Evolutionary conservation across 106 monocot species (phyloP).

Genomic region (Cymbidium sinense): DNA sequence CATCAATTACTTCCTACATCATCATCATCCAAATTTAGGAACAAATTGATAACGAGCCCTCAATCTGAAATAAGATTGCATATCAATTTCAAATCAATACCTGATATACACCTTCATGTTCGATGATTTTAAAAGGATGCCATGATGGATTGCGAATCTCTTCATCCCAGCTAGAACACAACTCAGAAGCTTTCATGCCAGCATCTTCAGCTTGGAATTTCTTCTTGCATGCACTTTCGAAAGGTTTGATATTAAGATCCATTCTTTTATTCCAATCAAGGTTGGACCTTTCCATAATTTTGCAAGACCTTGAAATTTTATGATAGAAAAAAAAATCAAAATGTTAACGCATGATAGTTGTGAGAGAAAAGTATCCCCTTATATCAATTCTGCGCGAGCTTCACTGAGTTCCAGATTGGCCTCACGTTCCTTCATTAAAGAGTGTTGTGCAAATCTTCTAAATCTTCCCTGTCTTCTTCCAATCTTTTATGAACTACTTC

Average conservation of each 20-base stretch:
- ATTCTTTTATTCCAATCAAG: constrained; percentile 76
- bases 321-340: neutral
- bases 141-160: constrained; percentile 50
- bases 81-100: constrained; percentile 13
- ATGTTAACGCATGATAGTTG: neutral
- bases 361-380: neutral
- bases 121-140: constrained; percentile 66
- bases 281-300: constrained; percentile 30
- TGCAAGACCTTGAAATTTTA: constrained; percentile 41
- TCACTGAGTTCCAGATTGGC: constrained; percentile 77
- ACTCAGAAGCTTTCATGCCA: constrained; percentile 41
- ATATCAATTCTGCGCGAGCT: constrained; percentile 63
- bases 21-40: constrained; percentile 7
- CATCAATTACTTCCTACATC: constrained; percentile 70
- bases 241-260: constrained; percentile 57
- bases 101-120: constrained; percentile 14
- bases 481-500: constrained; percentile 33
- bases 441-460: constrained; percentile 39
- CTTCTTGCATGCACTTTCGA: constrained; percentile 49
- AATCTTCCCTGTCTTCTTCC: constrained; percentile 38
- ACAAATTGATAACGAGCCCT: neutral
- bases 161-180: constrained; percentile 52
- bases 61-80: neutral
- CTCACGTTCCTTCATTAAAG: constrained; percentile 57
- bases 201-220: constrained; percentile 36